Conservation (phyloP, 371 early-diverging fungal genomes). For the Paraphysoderma sedebokerense region DNA sequence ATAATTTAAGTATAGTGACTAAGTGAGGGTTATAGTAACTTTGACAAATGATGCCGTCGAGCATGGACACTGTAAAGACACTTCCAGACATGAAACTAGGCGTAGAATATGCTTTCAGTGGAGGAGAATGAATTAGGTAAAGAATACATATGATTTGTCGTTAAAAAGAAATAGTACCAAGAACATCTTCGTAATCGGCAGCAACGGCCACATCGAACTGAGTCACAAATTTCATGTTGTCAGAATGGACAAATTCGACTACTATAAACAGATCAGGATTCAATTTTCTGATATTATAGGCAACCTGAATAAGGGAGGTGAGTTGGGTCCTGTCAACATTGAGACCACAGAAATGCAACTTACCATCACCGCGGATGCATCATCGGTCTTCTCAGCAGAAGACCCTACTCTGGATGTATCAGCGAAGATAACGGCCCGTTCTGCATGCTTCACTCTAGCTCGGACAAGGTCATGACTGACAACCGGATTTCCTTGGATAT, state of each 20-base stretch:
- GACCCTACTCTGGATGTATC: too few relatives aligned
- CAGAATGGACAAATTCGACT: constrained; percentile 43
- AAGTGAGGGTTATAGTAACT: constrained; percentile 35
- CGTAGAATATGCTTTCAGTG: too few relatives aligned
- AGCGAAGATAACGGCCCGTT: constrained; percentile 29
- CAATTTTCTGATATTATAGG: too few relatives aligned
- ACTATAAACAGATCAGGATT: constrained; percentile 26
- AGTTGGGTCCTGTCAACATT: constrained; percentile 48
- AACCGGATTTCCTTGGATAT: constrained; percentile 38
- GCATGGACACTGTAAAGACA: constrained; percentile 35
- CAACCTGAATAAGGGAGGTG: too few relatives aligned
- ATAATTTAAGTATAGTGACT: constrained; percentile 25
- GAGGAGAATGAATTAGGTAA: too few relatives aligned
- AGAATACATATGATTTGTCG: too few relatives aligned
- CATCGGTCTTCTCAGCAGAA: constrained; percentile 18
- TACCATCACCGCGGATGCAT: constrained; percentile 32
- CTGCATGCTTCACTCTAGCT: constrained; percentile 29
- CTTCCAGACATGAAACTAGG: constrained; percentile 47
- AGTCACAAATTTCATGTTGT: constrained; percentile 53
- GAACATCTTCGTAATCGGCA: too few relatives aligned
- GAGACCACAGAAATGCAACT: constrained; percentile 36
- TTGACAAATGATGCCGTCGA: constrained; percentile 48
- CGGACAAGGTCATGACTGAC: constrained; percentile 31
- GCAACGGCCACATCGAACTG: constrained; percentile 22
- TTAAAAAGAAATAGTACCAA: too few relatives aligned